These are phyloP conservation scores for Gracilaria domingensis DNA, from an alignment of 23 red algal species.

Conservation along the genomic window DNA sequence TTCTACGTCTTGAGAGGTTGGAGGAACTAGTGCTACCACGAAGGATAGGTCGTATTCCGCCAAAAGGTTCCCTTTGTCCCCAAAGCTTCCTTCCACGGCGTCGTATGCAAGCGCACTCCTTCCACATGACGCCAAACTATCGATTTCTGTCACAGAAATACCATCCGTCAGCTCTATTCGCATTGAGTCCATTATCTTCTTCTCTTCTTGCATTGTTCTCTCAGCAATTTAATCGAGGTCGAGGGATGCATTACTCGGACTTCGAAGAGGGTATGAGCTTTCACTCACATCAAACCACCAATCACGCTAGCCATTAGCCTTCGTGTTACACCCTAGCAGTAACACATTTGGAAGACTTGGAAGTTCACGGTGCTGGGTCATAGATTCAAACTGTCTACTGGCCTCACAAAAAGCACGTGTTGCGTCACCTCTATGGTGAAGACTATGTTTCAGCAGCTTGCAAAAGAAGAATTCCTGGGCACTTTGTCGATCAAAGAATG, in stretches of 20 bases:
- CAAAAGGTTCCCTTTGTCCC: conserved; percentile 35
- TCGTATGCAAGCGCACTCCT: neutral
- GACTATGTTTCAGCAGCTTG: conserved; percentile 47
- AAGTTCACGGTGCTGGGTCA: conserved; percentile 74
- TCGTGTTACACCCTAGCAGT: conserved; percentile 67
- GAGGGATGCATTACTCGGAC: neutral
- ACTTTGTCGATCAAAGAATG: conserved; percentile 59
- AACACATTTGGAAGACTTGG: conserved; percentile 78
- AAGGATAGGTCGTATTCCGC: conserved; percentile 78
- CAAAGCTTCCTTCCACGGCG: conserved; percentile 1
- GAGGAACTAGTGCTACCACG: conserved; percentile 64
- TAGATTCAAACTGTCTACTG: conserved; percentile 70
- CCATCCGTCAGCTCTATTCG: conserved; percentile 54
- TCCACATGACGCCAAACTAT: neutral
- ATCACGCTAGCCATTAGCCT: conserved; percentile 31
- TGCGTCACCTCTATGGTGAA: conserved; percentile 46
- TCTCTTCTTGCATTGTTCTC: conserved; percentile 35
- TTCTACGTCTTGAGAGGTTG: conserved; percentile 2
- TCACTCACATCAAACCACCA: conserved; percentile 63
- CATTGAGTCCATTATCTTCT: conserved; percentile 59
- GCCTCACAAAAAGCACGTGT: conserved; percentile 77
- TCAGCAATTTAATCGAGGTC: conserved; percentile 12
- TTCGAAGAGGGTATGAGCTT: neutral
- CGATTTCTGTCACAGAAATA: conserved; percentile 41
- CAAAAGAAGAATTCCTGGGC: conserved; percentile 23